Evolutionary conservation across 805 yeast species (phyloP).

Genomic region (Metschnikowia reukaufii): DNA sequence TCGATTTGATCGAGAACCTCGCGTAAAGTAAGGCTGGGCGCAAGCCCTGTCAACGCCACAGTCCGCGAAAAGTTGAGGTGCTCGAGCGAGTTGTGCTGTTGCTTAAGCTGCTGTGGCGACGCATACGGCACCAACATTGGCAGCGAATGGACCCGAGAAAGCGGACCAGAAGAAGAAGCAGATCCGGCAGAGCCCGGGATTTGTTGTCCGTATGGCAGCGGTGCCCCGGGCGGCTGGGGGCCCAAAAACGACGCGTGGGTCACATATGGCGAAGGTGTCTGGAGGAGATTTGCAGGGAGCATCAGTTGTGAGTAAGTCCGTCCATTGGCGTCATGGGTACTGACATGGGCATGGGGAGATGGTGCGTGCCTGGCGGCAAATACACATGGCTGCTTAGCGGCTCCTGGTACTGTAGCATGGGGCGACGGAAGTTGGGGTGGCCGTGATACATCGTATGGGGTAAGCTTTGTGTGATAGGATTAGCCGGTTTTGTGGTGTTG

Average conservation of each 20-base stretch:
- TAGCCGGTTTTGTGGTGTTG: not conserved
- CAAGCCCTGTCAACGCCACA: conserved; percentile 32
- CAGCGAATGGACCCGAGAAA: conserved; percentile 9
- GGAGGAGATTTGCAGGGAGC: conserved; percentile 60
- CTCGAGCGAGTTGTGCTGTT: conserved; percentile 21
- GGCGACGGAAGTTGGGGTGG: conserved; percentile 8
- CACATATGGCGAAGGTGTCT: conserved; percentile 53
- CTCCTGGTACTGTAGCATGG: conserved; percentile 8
- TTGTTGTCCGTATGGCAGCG: not conserved
- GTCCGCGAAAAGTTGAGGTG: conserved; percentile 40
- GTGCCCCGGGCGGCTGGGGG: conserved; percentile 16
- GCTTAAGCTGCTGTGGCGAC: conserved; percentile 7
- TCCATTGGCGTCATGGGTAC: conserved; percentile 49
- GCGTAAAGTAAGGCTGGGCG: conserved; percentile 25
- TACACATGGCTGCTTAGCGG: conserved; percentile 4
- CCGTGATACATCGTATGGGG: conserved; percentile 7
- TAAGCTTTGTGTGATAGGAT: not conserved
- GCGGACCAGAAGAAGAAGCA: not conserved
- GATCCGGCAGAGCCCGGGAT: conserved; percentile 4
- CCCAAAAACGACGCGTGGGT: conserved; percentile 31
- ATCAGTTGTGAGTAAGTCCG: conserved; percentile 57
- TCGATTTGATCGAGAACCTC: conserved; percentile 48
- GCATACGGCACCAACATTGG: conserved; percentile 1
- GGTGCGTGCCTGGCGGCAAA: conserved; percentile 9
- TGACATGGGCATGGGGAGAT: too few species aligned